Percentiles rank a stretch among this genome's conserved stretches.
Conservation (phyloP, 2,329 filamentous ascomycete genomes). For the Ophiostoma perfectum region DNA sequence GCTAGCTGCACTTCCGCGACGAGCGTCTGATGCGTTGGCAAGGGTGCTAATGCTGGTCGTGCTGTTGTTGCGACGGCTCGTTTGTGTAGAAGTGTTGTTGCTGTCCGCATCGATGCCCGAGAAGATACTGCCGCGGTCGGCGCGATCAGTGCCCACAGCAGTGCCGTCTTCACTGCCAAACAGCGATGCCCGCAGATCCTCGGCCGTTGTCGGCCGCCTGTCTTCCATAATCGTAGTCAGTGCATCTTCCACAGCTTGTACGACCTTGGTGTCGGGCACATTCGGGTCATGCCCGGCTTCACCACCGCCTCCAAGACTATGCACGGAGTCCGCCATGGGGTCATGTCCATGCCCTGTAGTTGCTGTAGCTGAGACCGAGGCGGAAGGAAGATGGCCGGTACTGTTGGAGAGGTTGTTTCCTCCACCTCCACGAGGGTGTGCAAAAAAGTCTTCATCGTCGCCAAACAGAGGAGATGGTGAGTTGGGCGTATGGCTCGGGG, state of each 20-base stretch:
- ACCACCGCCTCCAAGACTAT: constrained; percentile 60
- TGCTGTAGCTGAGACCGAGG: background rate
- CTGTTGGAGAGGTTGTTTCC: constrained; percentile 9
- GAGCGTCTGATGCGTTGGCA: background rate
- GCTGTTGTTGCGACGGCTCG: background rate
- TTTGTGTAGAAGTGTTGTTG: background rate
- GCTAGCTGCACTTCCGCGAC: constrained; percentile 27
- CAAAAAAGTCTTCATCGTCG: constrained; percentile 65
- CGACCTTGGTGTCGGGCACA: constrained; percentile 66
- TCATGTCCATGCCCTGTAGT: constrained; percentile 44
- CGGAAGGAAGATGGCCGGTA: constrained; percentile 13
- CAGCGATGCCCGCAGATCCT: constrained; percentile 60
- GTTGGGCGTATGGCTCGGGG: constrained; percentile 20
- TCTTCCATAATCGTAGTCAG: constrained; percentile 89
- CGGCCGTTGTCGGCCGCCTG: constrained; percentile 57
- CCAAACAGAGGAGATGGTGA: constrained; percentile 60
- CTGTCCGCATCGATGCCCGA: constrained; percentile 15
- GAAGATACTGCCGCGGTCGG: constrained; percentile 17
- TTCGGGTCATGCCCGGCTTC: background rate
- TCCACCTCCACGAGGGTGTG: background rate
- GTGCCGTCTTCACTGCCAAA: constrained; percentile 53
- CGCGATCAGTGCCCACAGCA: constrained; percentile 43
- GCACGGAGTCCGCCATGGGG: constrained; percentile 62
- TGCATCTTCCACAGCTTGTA: constrained; percentile 88
- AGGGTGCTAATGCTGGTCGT: constrained; percentile 13